These are phyloP conservation scores for Kappamyces sp. DNA, from an alignment of 192 early-diverging fungal species.

Conservation along the genomic window DNA sequence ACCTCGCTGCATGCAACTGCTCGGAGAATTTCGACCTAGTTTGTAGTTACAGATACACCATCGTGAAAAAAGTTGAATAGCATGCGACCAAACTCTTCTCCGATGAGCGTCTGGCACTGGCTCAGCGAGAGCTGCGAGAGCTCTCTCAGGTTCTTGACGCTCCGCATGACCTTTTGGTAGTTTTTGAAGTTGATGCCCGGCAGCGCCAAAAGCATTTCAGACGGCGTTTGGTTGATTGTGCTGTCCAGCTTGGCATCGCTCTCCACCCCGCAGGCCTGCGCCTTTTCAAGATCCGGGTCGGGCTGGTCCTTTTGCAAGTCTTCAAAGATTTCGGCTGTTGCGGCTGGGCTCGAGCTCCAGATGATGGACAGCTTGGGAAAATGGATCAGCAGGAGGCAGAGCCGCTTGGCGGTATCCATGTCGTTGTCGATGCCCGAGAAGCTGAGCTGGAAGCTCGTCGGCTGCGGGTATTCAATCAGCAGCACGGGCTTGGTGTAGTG, in stretches of 20 bases:
- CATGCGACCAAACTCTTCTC: conserved; percentile 50
- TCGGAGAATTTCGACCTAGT: neutral
- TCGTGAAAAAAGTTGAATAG: conserved; percentile 60
- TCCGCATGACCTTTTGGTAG: conserved; percentile 67
- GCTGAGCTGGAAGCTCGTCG: conserved; percentile 65
- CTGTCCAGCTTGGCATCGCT: conserved; percentile 54
- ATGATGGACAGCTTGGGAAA: conserved; percentile 81
- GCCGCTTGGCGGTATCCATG: conserved; percentile 26
- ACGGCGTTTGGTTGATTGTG: conserved; percentile 62
- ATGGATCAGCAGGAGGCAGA: conserved; percentile 60
- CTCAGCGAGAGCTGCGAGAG: conserved; percentile 47
- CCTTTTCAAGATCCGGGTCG: conserved; percentile 67
- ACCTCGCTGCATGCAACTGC: neutral
- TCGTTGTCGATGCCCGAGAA: neutral
- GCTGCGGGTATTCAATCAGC: conserved; percentile 87
- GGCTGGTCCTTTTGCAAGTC: conserved; percentile 79
- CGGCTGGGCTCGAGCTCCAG: conserved; percentile 81
- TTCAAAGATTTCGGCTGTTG: conserved; percentile 82
- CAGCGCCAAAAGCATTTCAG: conserved; percentile 71
- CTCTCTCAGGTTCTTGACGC: conserved; percentile 56
- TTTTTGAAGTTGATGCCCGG: conserved; percentile 82
- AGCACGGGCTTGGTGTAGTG: conserved; percentile 76
- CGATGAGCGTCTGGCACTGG: conserved; percentile 49
- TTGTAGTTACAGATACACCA: neutral
- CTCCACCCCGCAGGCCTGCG: conserved; percentile 67